Evolutionary conservation across 2,329 filamentous ascomycete genomes (phyloP), one percentile per base, ranked within the genome.

Genomic region (Fusarium sp.): DNA sequence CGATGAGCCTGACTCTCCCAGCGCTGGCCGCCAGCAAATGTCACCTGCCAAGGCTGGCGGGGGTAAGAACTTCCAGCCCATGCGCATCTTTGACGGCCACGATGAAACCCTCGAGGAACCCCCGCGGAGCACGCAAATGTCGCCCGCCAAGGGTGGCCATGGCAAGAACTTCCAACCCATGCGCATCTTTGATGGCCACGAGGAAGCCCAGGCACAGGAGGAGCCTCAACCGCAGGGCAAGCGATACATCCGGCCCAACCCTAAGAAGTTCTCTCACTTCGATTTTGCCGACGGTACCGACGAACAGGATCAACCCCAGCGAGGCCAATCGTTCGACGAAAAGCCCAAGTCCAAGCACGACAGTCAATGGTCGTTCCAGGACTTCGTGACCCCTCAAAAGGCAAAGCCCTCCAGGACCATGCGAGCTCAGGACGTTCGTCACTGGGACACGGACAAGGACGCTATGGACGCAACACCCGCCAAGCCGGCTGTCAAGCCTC

Each of bases 321-420:
- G 82, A n/a, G 82, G 79, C 54, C 73, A 81, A 8, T 72, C 80
- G 4, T 76, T 81, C 23, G 78, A 85, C 18, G 79, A 86, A 56
- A 78, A 78, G 27, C 79, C 82, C 66, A 87, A 86, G 76, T 84
- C 86, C 58, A 93, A 92, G 82, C 91, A 94, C 77, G 84, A 86
- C 63, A 90, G 90, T 69, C 91, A 93, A 67, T 98, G 95, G 94
- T 90, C 90, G 51, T 98, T 98, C 80, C 89, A 94, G 66, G 94
- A 97, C 81, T 97, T 97, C 75, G 84, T 85, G 15, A 97, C 95
- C 1, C 95, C 95, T 0, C 88, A 91, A 70, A 97, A 97, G 85
- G 72, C 82, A 28, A 84, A 89, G 50, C 85, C 87, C 6, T 82
- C 86, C 47, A 92, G 91, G 79, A 79, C 87, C 23, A 77, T 85